Evolutionary conservation across 352 stramenopile genomes (phyloP), one percentile per base, ranked within the genome.

Genomic region (Pythium aquatile): DNA sequence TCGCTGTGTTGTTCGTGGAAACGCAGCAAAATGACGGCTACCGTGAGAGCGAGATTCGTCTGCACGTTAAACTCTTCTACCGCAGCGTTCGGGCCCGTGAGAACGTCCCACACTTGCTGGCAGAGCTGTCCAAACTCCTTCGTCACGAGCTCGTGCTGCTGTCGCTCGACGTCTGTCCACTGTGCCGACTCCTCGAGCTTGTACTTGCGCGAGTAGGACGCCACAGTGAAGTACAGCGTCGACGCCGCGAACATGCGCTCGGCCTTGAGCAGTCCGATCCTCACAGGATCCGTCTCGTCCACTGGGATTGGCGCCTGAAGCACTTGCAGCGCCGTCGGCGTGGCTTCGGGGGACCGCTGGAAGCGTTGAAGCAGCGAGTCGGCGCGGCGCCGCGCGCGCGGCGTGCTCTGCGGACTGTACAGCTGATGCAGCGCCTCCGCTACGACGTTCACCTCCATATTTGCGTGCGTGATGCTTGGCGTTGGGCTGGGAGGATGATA

Each of bases 361-460:
- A 92, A 92, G 33, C 73, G 80, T 61, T 91, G 83, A 13, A 93
- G 63, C 48, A 91, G 55, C 39, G 83, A 87, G 46, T 94, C 83
- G n/a, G 83, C 83, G 44, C 82, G 83, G 10, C 83, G 81, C 32
- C 85, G 81, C 47, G 80, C 77, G n/a, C 77, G 78, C 29, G 83
- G 81, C 32, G 79, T 87, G 55, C 66, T 91, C 54, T 86, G 69
- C 33, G 83, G 81, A 56, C 78, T 87, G 70, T 91, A 90, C 35
- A 94, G 72, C 53, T 94, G 81, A 56, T 86, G 70, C 46, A 94
- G 74, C 58, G 85, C 83, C 46, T 86, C 74, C 1, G 80, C 64
- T 11, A 94, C 78, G 16, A 81, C 73, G 10, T 61, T 73, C 11
- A 81, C 66, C 40, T 86, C 71, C 76, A 91, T 89, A 13, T 20